A percentile compares a stretch with the other conserved stretches of the same genome.
Conservation (phyloP, 495 filamentous ascomycete genomes). For the Ramalina peruviana region DNA sequence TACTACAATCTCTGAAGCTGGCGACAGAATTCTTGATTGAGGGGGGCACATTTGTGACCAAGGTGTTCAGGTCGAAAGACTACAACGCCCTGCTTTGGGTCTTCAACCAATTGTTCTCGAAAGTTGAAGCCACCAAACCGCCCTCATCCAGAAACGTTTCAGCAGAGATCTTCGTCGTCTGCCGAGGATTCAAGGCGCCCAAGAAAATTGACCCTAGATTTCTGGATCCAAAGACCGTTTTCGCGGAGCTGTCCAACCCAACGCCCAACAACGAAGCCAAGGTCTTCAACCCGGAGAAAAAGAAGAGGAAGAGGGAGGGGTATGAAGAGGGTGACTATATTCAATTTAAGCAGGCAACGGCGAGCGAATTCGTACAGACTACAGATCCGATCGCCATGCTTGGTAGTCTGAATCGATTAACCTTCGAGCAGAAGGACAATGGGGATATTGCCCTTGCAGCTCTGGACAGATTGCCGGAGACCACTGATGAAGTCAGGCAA, state of each 20-base stretch:
- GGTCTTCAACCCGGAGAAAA: conserved; percentile 92
- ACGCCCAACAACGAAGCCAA: conserved; percentile 94
- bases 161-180: conserved; percentile 96
- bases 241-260: conserved; percentile 80
- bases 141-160: conserved; percentile 91
- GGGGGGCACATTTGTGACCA: conserved; percentile 91
- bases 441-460: conserved; percentile 80
- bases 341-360: conserved; percentile 76
- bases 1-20: conserved; percentile 77
- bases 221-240: conserved; percentile 79
- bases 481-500: conserved; percentile 68
- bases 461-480: conserved; percentile 80
- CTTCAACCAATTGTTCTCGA: conserved; percentile 88
- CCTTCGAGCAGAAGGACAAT: conserved; percentile 60
- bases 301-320: conserved; percentile 92
- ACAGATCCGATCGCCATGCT: conserved; percentile 93
- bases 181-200: conserved; percentile 83
- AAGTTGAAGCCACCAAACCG: conserved; percentile 93
- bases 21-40: conserved; percentile 86
- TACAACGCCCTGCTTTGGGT: conserved; percentile 96
- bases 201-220: conserved; percentile 87
- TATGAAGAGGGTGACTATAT: conserved; percentile 94
- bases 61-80: conserved; percentile 95
- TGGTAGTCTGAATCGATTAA: conserved; percentile 68
- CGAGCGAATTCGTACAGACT: conserved; percentile 89